Evolutionary conservation across 2,329 filamentous ascomycete species (phyloP), one percentile per base, ranked within the genome.

Genomic region (Ophiocordyceps camponoti-floridani): DNA sequence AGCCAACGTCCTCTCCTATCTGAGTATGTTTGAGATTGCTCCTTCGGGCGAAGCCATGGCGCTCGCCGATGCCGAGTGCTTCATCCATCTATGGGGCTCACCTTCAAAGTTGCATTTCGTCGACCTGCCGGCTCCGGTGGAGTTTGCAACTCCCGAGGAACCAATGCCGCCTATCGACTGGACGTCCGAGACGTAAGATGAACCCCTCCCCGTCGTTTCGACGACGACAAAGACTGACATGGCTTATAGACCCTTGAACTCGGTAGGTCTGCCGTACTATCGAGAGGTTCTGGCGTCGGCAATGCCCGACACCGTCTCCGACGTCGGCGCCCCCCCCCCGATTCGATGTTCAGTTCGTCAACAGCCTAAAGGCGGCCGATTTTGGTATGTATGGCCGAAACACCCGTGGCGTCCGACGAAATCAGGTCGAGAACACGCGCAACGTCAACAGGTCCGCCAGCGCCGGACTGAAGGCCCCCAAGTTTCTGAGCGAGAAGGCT

Each of bases 401-500:
- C 54, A 77, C 82, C 2, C 74, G 78, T 19, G 82, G 79, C 41
- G 66, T 75, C 8, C 76, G 76, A 23, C 77, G 91, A 45, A 91
- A 98, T 54, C 87, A 96, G 57, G 73, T 82, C 2, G 84, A 91
- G 54, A 78, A 85, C 52, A 87, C 82, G 10, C 77, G 85, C 27
- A 69, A 73, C 40, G 57, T 69, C 33, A 72, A 80, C 45, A 78
- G 75, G 43, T 63, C 69, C 1, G 70, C 75, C 38, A 73, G 77
- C 40, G 72, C 80, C 30, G 67, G 54, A 52, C 78, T 75, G 51
- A 79, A 74, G 53, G 80, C 85, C 1, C 91, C 91, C 3, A 95
- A 89, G 53, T 96, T 98, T 56, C 64, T 98, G 45, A 96, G 91
- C 58, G 89, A 98, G 58, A 94, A 93, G 61, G 83, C 85, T 5